Percentiles rank a stretch among this genome's conserved stretches.
phyloP scores from a whole-genome alignment of 2,329 filamentous ascomycete species.

The Tetracladium maxilliforme region DNA sequence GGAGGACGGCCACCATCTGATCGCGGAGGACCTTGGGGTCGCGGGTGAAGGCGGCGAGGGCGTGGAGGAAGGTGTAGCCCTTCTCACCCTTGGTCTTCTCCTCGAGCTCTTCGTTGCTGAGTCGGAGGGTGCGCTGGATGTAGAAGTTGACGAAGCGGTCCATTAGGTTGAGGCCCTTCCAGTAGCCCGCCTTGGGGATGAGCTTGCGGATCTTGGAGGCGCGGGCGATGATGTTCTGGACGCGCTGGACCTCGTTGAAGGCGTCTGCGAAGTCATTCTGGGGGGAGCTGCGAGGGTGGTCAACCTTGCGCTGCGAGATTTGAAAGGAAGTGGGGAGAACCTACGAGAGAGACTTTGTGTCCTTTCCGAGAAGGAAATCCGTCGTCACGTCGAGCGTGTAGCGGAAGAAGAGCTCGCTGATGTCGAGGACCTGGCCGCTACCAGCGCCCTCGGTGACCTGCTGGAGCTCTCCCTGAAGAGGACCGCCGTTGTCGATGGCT shows the following conservation, averaged over 20 bases:
- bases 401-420: conserved; percentile 69
- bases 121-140: conserved; percentile 57
- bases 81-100: conserved; percentile 57
- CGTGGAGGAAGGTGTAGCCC: conserved; percentile 75
- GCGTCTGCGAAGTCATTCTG: conserved; percentile 61
- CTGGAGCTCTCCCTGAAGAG: conserved; percentile 42
- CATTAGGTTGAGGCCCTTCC: conserved; percentile 48
- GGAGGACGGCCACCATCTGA: conserved; percentile 67
- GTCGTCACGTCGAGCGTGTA: conserved; percentile 76
- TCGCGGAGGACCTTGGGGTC: conserved; percentile 61
- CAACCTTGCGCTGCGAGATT: conserved; percentile 1
- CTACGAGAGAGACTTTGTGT: conserved; percentile 38
- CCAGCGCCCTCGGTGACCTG: conserved; percentile 46
- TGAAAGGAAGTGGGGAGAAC: conserved; percentile 4
- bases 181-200: conserved; percentile 51
- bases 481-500: conserved; percentile 44
- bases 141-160: conserved; percentile 65
- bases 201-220: conserved; percentile 39
- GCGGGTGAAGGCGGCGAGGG: conserved; percentile 67
- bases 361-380: conserved; percentile 67
- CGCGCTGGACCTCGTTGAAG: conserved; percentile 64
- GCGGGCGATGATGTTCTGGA: conserved; percentile 54
- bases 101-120: conserved; percentile 58
- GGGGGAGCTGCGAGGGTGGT: conserved; percentile 26
- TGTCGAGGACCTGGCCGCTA: conserved; percentile 50